These are phyloP conservation scores for Ascochyta fabae DNA, from an alignment of 2,329 filamentous ascomycete genomes.

Conservation along the genomic window DNA sequence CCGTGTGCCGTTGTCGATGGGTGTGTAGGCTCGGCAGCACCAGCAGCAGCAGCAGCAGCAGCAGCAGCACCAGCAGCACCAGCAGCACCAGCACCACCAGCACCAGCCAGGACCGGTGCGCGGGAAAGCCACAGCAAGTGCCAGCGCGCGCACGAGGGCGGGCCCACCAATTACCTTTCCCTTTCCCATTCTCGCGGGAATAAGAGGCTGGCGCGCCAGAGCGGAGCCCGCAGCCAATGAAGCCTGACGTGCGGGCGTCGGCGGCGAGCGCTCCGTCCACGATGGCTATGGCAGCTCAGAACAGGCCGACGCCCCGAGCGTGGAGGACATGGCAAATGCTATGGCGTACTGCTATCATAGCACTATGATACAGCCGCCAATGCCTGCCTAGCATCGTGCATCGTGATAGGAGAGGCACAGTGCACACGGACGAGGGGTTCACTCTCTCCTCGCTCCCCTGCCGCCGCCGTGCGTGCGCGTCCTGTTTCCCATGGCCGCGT, in stretches of 20 bases:
- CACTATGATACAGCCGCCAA: no score
- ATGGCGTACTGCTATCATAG: no score
- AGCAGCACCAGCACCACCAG: no score
- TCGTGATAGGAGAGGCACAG: no score
- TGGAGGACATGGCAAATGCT: not conserved
- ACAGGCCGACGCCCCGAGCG: conserved; percentile 12
- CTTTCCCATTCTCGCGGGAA: conserved; percentile 13
- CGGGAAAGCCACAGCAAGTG: not conserved
- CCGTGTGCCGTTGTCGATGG: not conserved
- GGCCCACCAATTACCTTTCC: conserved; percentile 1
- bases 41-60: not conserved
- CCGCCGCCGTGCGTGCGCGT: not conserved
- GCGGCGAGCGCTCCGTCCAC: conserved; percentile 13
- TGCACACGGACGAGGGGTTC: no score
- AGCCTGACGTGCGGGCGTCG: not conserved
- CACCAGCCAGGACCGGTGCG: not conserved
- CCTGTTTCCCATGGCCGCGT: not conserved
- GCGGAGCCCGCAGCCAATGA: conserved; percentile 34
- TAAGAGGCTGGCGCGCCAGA: conserved; percentile 9
- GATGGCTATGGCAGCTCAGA: not conserved
- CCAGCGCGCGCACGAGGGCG: conserved; percentile 5
- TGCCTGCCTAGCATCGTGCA: no score
- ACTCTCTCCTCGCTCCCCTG: no score
- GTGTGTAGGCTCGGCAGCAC: conserved; percentile 15
- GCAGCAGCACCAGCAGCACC: not conserved